Base-by-base conservation (phyloP, 129 eudicot genomes). In the Silybum marianum region DNA sequence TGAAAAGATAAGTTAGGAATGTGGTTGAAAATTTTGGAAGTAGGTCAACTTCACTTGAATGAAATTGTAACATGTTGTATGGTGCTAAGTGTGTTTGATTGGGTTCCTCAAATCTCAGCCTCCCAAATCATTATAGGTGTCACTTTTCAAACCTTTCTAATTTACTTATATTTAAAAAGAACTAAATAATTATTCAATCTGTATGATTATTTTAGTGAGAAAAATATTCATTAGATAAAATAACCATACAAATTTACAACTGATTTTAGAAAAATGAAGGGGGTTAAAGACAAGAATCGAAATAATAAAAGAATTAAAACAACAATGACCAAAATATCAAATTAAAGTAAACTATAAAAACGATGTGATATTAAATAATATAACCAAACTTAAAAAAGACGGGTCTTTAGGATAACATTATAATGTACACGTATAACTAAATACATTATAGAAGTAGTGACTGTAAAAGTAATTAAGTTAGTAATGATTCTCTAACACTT, bases 41-140 rank as follows among this genome's bases (percentile, higher is more conserved):
- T 72, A 72, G 75, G 75, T 72, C 75, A 72, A 72, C 75, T 38
- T 39, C 75, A 72, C 58, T 72, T 38, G n/a, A 38, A 38, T 72
- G 58, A 40, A 71, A 72, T 72, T 72, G 58, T 42, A 42, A 72
- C 76, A 72, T 38, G 51, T 72, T 72, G 58, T 19, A 72, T 72
- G 76, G 76, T 72, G 30, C 60, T 72, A 54, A 32, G 32, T 72
- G 18, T 39, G 30, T 39, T 39, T 39, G 69, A 72, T 72, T 39
- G 23, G 6, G 23, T n/a, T 38, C 54, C 60, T 39, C 60, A 38
- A 72, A 39, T 23, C 76, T 72, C 60, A 72, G 60, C 76, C 60
- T 72, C 30, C 60, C 76, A 19, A 72, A 16, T 32, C 46, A 38
- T 38, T 19, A 21, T 2, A 71, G 22, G 66, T 58, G 66, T 18